A percentile compares a stretch with the other conserved stretches of the same genome.
phyloP scores from a whole-genome alignment of 2,329 filamentous ascomycete species.

The Fusarium liriodendri region DNA sequence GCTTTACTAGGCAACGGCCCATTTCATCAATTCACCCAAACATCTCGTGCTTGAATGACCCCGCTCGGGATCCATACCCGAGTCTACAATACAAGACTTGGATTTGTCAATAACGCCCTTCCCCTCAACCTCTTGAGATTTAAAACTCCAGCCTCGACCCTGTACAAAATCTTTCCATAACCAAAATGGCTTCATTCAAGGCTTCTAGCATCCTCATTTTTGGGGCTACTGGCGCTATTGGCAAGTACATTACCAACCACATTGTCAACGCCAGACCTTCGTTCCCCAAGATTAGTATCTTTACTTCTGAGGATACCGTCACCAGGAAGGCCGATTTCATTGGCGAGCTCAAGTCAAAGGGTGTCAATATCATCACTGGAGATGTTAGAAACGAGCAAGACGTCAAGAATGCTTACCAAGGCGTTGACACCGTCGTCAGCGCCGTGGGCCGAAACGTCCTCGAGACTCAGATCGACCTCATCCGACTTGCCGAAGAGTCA shows the following conservation, averaged over 20 bases:
- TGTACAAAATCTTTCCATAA: neutral
- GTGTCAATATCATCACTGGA: conserved; percentile 42
- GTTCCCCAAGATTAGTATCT: conserved; percentile 51
- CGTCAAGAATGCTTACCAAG: conserved; percentile 69
- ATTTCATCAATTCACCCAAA: conserved; percentile 2
- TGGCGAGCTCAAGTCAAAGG: conserved; percentile 34
- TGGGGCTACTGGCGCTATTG: conserved; percentile 56
- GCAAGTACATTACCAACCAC: conserved; percentile 54
- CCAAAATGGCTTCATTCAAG: conserved; percentile 36
- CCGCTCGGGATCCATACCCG: conserved; percentile 15
- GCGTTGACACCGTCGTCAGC: conserved; percentile 73
- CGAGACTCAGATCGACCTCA: conserved; percentile 69
- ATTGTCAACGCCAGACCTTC: conserved; percentile 49
- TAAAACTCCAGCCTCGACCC: neutral
- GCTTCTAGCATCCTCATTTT: conserved; percentile 43
- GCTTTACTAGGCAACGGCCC: neutral
- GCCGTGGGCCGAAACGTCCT: conserved; percentile 74
- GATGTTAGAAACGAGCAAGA: conserved; percentile 52
- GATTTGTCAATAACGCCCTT: neutral
- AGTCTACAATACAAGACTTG: neutral
- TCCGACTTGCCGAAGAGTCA: conserved; percentile 67
- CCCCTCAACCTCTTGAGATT: neutral
- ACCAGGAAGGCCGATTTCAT: conserved; percentile 35
- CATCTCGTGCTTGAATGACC: conserved; percentile 19
- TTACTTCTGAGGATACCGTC: conserved; percentile 40